phyloP scores from a whole-genome alignment of 192 early-diverging fungal genomes.

The Podila epigama region DNA sequence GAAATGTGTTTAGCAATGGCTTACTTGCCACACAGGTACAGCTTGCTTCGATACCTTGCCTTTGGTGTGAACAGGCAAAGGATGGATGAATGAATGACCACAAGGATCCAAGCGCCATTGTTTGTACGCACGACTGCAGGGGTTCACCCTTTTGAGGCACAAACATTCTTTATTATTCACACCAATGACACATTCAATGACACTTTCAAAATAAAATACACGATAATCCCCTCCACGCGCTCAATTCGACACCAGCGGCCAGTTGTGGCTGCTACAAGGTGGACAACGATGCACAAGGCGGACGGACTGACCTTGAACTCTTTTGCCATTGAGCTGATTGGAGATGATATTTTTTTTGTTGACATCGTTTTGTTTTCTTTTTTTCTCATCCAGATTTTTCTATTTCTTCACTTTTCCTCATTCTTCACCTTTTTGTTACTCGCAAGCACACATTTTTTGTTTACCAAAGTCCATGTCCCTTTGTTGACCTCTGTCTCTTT shows the following conservation, averaged over 20 bases:
- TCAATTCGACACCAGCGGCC: too few species aligned
- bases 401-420: not conserved
- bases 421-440: not conserved
- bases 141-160: not conserved
- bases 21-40: too few species aligned
- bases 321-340: too few species aligned
- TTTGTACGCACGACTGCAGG: not conserved
- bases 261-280: too few species aligned
- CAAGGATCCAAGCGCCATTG: slow-evolving; percentile 1
- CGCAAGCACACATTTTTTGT: too few species aligned
- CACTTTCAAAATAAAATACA: slow-evolving; percentile 2
- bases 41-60: too few species aligned
- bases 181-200: not conserved
- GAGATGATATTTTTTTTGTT: not conserved
- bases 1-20: too few species aligned
- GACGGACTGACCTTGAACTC: too few species aligned
- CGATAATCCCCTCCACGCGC: not conserved
- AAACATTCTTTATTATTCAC: too few species aligned
- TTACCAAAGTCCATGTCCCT: too few species aligned
- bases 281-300: too few species aligned
- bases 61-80: not conserved
- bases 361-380: not conserved
- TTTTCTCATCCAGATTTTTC: not conserved
- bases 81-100: not conserved
- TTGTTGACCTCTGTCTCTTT: too few species aligned